phyloP scores from a whole-genome alignment of 179 eudicot genomes.

The Actinidia chinensis region DNA sequence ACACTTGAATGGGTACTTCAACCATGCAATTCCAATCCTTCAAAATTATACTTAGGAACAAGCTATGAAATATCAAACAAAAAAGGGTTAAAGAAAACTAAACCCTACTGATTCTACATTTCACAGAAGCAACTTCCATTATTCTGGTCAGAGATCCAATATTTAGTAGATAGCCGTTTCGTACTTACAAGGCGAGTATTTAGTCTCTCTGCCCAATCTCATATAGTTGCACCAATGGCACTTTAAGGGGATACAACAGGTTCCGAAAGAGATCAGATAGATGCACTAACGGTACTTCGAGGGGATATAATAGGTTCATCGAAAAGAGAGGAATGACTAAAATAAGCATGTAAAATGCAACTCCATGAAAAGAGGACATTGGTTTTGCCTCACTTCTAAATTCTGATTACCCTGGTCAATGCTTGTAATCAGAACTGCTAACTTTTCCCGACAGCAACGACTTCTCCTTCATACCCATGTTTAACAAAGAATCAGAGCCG shows the following conservation, averaged over 20 bases:
- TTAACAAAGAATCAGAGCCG: conserved; percentile 39
- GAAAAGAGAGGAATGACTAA: background rate
- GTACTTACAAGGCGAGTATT: conserved; percentile 11
- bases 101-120: background rate
- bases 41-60: background rate
- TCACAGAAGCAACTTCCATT: conserved; percentile 11
- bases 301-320: too few relatives aligned
- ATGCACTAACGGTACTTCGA: background rate
- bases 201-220: conserved; percentile 1
- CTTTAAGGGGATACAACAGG: background rate
- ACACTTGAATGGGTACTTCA: background rate
- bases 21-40: conserved; percentile 1
- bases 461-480: conserved; percentile 49
- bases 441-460: conserved; percentile 31
- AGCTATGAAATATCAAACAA: background rate
- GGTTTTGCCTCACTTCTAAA: background rate
- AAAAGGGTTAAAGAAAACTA: background rate
- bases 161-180: background rate
- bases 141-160: conserved; percentile 13
- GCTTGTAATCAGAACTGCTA: conserved; percentile 37
- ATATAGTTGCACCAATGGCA: background rate
- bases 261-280: conserved; percentile 1
- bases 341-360: background rate
- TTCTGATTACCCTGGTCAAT: conserved; percentile 18
- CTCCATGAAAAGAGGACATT: background rate